Conservation (phyloP, 768 basidiomycete species). For the Tephrocybe sp. region DNA sequence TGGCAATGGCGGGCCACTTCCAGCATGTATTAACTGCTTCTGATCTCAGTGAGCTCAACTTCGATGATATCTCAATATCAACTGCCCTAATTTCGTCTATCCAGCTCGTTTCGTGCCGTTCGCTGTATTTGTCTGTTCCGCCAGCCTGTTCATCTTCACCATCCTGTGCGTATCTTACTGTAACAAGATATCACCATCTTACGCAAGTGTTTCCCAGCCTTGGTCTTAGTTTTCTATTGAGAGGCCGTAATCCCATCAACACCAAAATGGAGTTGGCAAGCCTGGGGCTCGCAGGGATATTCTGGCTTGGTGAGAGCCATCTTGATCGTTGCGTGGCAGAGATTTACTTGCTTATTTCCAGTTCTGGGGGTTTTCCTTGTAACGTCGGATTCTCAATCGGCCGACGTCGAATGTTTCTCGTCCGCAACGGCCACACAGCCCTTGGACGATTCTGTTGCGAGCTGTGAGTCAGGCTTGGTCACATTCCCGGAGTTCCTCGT, state of each 20-base stretch:
- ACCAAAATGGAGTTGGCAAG: slow-evolving; percentile 75
- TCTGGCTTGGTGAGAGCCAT: slow-evolving; percentile 70
- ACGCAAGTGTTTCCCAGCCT: slow-evolving; percentile 41
- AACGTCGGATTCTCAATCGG: slow-evolving; percentile 74
- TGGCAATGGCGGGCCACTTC: slow-evolving; percentile 80
- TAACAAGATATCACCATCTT: not conserved
- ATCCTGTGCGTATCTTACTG: slow-evolving; percentile 51
- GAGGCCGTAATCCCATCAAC: slow-evolving; percentile 74
- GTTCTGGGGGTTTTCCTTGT: slow-evolving; percentile 74
- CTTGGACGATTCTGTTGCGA: slow-evolving; percentile 56
- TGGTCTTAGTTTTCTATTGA: slow-evolving; percentile 61
- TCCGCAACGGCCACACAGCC: slow-evolving; percentile 47
- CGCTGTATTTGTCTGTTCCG: slow-evolving; percentile 76
- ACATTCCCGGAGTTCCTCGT: not conserved
- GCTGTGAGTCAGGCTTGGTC: slow-evolving; percentile 54
- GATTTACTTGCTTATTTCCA: slow-evolving; percentile 26
- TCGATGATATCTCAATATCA: slow-evolving; percentile 5
- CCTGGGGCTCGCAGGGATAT: slow-evolving; percentile 67
- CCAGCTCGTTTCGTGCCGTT: slow-evolving; percentile 86
- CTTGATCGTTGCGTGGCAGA: not conserved
- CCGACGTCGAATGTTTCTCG: slow-evolving; percentile 82
- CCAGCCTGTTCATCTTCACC: slow-evolving; percentile 66
- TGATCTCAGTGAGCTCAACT: slow-evolving; percentile 68
- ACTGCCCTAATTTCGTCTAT: not conserved
- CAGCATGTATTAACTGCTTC: slow-evolving; percentile 68